Conservation (phyloP, 2,329 filamentous ascomycete genomes). For the Neobulgaria alba region DNA sequence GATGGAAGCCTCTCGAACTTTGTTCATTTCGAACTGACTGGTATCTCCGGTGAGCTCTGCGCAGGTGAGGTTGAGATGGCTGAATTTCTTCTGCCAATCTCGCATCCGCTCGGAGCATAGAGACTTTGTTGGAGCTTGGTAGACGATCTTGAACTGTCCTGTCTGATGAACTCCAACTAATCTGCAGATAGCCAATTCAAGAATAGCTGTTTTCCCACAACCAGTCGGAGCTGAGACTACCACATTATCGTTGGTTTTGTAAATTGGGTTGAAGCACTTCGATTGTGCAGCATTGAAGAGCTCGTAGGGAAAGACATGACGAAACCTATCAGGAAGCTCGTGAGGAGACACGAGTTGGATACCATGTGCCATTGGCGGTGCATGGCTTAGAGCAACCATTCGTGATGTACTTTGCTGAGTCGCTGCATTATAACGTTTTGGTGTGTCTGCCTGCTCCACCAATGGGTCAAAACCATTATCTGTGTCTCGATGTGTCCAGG, state of each 20-base stretch:
- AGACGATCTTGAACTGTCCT: slow-evolving; percentile 69
- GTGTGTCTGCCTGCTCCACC: slow-evolving; percentile 7
- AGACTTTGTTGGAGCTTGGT: slow-evolving; percentile 78
- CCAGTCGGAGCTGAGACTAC: slow-evolving; percentile 77
- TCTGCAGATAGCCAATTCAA: slow-evolving; percentile 75
- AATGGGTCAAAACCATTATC: slow-evolving; percentile 1
- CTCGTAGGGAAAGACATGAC: slow-evolving; percentile 61
- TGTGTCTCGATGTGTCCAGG: background rate
- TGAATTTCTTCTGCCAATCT: slow-evolving; percentile 73
- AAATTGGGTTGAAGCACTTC: slow-evolving; percentile 62
- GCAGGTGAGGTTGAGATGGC: slow-evolving; percentile 55
- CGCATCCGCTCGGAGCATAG: slow-evolving; percentile 67
- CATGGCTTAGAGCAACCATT: slow-evolving; percentile 18
- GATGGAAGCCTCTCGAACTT: slow-evolving; percentile 66
- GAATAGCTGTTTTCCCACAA: slow-evolving; percentile 73
- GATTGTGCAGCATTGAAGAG: slow-evolving; percentile 79
- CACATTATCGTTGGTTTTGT: slow-evolving; percentile 62
- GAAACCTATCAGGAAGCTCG: slow-evolving; percentile 60
- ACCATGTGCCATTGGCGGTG: slow-evolving; percentile 33
- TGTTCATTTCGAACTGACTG: slow-evolving; percentile 53
- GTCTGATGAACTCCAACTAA: slow-evolving; percentile 48
- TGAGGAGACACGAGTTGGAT: slow-evolving; percentile 51
- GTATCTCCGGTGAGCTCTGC: slow-evolving; percentile 79
- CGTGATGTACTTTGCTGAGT: slow-evolving; percentile 4
- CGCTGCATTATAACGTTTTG: slow-evolving; percentile 4